phyloP scores from a whole-genome alignment of 805 yeast species.

The Sugiyamaella valdiviana region DNA sequence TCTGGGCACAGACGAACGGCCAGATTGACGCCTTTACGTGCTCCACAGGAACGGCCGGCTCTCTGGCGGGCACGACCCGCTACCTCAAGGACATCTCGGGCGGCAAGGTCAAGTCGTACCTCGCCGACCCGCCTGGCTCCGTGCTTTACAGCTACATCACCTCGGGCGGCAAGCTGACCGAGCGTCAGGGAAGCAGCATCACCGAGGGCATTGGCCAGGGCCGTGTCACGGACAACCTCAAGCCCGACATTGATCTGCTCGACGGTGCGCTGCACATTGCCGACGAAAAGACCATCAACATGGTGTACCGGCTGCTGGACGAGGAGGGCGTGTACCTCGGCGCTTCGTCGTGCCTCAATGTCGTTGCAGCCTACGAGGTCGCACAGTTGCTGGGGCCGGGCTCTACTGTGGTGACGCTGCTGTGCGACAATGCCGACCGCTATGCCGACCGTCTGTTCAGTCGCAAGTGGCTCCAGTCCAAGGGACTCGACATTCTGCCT shows the following conservation, averaged over 20 bases:
- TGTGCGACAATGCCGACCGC: conserved; percentile 87
- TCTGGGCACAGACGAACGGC: conserved; percentile 78
- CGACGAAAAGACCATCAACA: conserved; percentile 73
- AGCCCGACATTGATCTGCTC: conserved; percentile 60
- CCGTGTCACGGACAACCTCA: conserved; percentile 76
- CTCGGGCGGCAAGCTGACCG: conserved; percentile 59
- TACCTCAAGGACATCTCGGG: conserved; percentile 64
- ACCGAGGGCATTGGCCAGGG: conserved; percentile 98
- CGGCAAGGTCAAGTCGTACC: conserved; percentile 54
- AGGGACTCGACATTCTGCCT: conserved; percentile 65
- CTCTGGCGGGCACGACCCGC: conserved; percentile 79
- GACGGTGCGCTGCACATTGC: conserved; percentile 78
- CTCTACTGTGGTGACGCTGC: conserved; percentile 77
- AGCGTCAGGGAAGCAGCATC: conserved; percentile 75
- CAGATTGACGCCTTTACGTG: conserved; percentile 81
- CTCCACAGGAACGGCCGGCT: conserved; percentile 90
- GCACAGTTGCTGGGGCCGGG: conserved; percentile 70
- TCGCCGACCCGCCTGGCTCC: conserved; percentile 95
- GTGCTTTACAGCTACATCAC: conserved; percentile 73
- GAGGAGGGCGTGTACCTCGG: conserved; percentile 90
- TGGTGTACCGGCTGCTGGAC: conserved; percentile 76
- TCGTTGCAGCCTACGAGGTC: conserved; percentile 76
- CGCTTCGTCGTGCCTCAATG: conserved; percentile 86
- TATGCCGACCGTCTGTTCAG: conserved; percentile 79
- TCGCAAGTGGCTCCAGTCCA: conserved; percentile 65